Evolutionary conservation across 176 grass and related monocot genomes (phyloP).

Genomic region (Microstegium vimineum): DNA sequence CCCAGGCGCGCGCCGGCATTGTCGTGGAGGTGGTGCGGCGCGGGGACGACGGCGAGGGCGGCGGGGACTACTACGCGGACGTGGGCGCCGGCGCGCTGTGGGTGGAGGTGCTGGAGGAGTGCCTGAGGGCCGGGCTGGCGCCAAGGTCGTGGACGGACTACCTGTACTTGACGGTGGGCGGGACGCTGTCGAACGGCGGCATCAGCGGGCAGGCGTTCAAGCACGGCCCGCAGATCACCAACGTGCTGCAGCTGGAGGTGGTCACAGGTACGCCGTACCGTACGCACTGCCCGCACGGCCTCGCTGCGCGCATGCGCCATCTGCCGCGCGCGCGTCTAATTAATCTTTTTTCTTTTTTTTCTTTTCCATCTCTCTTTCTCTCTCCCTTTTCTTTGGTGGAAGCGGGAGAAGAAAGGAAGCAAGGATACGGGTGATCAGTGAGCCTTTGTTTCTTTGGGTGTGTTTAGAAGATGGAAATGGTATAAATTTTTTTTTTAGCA

Average conservation of each 20-base stretch:
- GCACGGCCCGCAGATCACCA: slow-evolving; percentile 88
- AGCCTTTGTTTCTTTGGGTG: slow-evolving; percentile 10
- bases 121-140: slow-evolving; percentile 56
- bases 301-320: slow-evolving; percentile 5
- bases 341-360: neutral
- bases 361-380: neutral
- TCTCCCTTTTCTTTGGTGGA: neutral
- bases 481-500: too few relatives aligned
- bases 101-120: slow-evolving; percentile 83
- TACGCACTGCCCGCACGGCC: too few relatives aligned
- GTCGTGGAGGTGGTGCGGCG: slow-evolving; percentile 27
- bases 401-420: neutral
- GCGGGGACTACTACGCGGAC: slow-evolving; percentile 51
- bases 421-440: neutral
- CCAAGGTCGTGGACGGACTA: slow-evolving; percentile 90
- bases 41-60: neutral
- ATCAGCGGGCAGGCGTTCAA: slow-evolving; percentile 96
- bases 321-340: neutral
- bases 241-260: slow-evolving; percentile 80
- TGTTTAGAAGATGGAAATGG: too few relatives aligned
- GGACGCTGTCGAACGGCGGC: slow-evolving; percentile 87
- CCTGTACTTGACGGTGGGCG: slow-evolving; percentile 81
- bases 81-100: slow-evolving; percentile 71
- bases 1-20: slow-evolving; percentile 73
- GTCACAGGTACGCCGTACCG: slow-evolving; percentile 61